Evolutionary conservation across 192 early-diverging fungal species (phyloP), one percentile per base, ranked within the genome.

Genomic region (Backusella macrospora): DNA sequence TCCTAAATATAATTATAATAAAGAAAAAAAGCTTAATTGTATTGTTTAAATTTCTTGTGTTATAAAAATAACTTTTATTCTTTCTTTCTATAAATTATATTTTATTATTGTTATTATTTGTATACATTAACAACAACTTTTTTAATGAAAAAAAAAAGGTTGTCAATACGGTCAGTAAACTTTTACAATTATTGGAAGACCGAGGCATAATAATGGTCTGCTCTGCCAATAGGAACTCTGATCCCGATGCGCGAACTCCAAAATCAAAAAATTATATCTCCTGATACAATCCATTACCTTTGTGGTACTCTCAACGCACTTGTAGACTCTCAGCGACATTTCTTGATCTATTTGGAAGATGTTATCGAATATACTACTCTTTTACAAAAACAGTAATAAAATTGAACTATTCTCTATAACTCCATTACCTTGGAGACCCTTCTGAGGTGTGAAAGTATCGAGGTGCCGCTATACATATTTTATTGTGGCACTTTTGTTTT

Each of bases 281-380:
- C 92, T 69, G 95, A 96, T 72, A 91, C 85, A 29, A 86, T 93
- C 69, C 86, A 91, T 67, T 86, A 88, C 68, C 86, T 99, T 62
- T 99, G 98, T 83, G 91, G 92, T 70, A 98, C 98, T 76, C 84
- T 99, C 63, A 91, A 93, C 80, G 90, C 92, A 71, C 81, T 99
- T 29, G 88, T 97, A 9, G 96, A 99, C 76, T 98, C 97, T 71
- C 96, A 98, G 85, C 90, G 96, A 7, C 88, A 94, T 44, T 98
- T 99, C 76, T 81, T 99, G 73, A 88, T 98, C 44, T 87, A 89
- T 39, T 80, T 99, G 74, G 97, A 99, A 85, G 89, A 91, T 38
- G 85, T 93, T 40, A 87, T 88, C 18, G 85, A 88, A 39, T 82
- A 87, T 73, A 68, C 88, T 34, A 34, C 29, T 34, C 2, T 2